Conservation (phyloP, 2,329 filamentous ascomycete species). For the Biscogniauxia sp. region DNA sequence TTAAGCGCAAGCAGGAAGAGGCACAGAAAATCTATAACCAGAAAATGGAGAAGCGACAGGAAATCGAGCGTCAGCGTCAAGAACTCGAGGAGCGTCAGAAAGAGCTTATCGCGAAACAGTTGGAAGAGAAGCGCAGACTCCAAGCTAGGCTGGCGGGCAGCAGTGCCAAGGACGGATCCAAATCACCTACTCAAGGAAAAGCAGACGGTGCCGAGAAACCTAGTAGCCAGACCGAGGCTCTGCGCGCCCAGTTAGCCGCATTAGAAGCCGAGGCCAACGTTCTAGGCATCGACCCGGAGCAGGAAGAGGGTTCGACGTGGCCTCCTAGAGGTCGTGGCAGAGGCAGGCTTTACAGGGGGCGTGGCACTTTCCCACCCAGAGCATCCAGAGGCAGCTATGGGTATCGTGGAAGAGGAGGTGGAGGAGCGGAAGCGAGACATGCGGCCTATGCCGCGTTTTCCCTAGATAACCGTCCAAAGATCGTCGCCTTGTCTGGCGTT, state of each 20-base stretch:
- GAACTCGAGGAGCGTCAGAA: slow-evolving; percentile 65
- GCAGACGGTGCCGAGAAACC: slow-evolving; percentile 26
- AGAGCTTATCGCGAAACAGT: slow-evolving; percentile 60
- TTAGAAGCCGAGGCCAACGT: slow-evolving; percentile 70
- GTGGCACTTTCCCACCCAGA: slow-evolving; percentile 36
- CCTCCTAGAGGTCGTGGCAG: slow-evolving; percentile 37
- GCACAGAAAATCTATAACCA: slow-evolving; percentile 69
- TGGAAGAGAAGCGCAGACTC: slow-evolving; percentile 62
- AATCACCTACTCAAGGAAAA: slow-evolving; percentile 19
- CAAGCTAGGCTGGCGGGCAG: slow-evolving; percentile 62
- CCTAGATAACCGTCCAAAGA: slow-evolving; percentile 73
- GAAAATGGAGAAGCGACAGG: slow-evolving; percentile 59
- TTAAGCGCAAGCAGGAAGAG: slow-evolving; percentile 66
- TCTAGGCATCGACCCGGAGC: slow-evolving; percentile 63
- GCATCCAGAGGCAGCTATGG: slow-evolving; percentile 42
- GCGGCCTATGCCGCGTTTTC: slow-evolving; percentile 62
- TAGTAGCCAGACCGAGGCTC: slow-evolving; percentile 54
- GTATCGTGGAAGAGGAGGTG: slow-evolving; percentile 44
- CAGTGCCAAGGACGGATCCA: slow-evolving; percentile 26
- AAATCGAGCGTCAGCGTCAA: slow-evolving; percentile 59
- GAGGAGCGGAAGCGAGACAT: slow-evolving; percentile 34
- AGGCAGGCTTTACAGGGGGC: slow-evolving; percentile 37
- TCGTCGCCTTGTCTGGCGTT: slow-evolving; percentile 61
- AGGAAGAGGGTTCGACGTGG: slow-evolving; percentile 42
- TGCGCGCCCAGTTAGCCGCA: slow-evolving; percentile 71